Conservation (phyloP, 1,284 basidiomycete genomes). For the Cutaneotrichosporon cavernicola region DNA sequence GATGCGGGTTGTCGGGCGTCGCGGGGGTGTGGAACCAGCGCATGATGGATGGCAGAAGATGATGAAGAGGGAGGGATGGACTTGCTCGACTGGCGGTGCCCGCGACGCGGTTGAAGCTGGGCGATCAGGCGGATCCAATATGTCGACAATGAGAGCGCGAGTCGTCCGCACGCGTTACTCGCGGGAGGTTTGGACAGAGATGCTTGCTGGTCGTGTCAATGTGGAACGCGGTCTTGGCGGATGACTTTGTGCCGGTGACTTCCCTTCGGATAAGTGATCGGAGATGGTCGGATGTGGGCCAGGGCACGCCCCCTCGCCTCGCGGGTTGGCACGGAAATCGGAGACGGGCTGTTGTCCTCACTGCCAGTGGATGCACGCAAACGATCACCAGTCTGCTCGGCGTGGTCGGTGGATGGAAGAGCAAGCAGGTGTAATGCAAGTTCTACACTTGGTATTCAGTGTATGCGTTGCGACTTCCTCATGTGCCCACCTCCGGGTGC, state of each 20-base stretch:
- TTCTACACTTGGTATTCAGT: neutral
- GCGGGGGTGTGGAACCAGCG: neutral
- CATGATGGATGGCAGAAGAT: neutral
- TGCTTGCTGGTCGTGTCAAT: neutral
- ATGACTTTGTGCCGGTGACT: neutral
- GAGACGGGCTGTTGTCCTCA: neutral
- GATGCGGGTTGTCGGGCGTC: neutral
- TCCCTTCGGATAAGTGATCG: constrained; percentile 3
- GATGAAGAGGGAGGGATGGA: neutral
- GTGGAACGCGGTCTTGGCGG: neutral
- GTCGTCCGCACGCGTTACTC: neutral
- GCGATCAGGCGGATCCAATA: neutral
- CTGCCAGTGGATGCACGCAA: neutral
- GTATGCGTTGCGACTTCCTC: neutral
- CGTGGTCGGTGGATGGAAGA: neutral
- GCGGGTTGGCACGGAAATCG: neutral
- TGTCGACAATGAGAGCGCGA: neutral
- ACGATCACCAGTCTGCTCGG: neutral
- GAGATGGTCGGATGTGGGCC: constrained; percentile 15
- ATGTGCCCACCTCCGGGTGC: too few species aligned
- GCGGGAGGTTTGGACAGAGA: neutral
- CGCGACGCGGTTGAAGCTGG: neutral
- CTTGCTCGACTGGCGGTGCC: neutral
- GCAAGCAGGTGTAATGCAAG: neutral
- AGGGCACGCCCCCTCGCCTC: neutral